Base-by-base conservation (phyloP, 495 filamentous ascomycete genomes). In the Podospora bellae-mahoneyi region DNA sequence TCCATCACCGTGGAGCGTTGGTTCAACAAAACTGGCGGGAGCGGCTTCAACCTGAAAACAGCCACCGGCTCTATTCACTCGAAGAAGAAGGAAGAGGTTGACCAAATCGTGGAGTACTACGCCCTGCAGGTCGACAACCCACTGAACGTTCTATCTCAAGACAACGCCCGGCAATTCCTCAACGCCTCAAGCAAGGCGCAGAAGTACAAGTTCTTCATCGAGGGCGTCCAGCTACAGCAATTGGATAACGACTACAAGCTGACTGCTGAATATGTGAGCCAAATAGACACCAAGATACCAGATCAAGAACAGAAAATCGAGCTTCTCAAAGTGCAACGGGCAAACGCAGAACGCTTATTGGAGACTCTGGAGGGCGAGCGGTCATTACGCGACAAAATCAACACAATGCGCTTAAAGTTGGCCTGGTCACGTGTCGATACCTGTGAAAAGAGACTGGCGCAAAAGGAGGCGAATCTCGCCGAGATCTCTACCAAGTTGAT, bases 131-230 rank as follows among this genome's bases (percentile, higher is more conserved):
- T 99, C 48, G 95, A 97, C 75, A 99, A 99, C 68, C 95, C 95
- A 0, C 90, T 99, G 81, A 99, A 96, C 69, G 90, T 97, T n/a
- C 86, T 99, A 30, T 97, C 94, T 2, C 95, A 99, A 78, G 95
- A 99, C 74, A 91, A 91, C 77, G 95, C 95, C 39, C 90, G 94
- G 18, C 90, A 96, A 67, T 99, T 99, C 74, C 84, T 99, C 9
- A 96, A 92, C 76, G 84, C 87, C 26, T 95, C 96, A 23, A 90
- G 85, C 23, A 85, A 93, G 4, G 79, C 83, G 4, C 88, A 94
- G 62, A 99, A 98, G 75, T 99, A 98, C 83, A 94, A 92, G 71
- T 97, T 97, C 71, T 99, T 98, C 74, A 87, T 97, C 64, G 92
- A 96, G 75, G 95, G 95, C 26, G 95, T 97, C 5, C 94, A 98